phyloP scores from a whole-genome alignment of 2,329 filamentous ascomycete species.

The Sporothrix sp. region DNA sequence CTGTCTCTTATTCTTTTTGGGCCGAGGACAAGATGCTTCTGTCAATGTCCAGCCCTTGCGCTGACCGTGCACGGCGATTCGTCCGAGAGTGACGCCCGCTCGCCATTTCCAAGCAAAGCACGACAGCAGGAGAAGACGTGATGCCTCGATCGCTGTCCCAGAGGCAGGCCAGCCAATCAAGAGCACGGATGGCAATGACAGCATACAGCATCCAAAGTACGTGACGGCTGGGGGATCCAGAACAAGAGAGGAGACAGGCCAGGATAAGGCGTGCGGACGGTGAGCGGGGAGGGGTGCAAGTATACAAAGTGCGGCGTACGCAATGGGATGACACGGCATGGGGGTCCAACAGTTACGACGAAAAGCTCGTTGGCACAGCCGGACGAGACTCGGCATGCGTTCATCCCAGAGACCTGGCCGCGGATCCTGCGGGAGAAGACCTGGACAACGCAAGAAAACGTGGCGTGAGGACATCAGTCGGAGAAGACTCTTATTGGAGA shows the following conservation, averaged over 20 bases:
- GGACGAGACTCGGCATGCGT: background rate
- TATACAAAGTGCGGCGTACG: no score
- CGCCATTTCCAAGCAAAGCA: background rate
- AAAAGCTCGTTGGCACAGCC: no score
- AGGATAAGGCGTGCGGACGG: background rate
- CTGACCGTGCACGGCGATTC: no score
- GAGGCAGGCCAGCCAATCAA: background rate
- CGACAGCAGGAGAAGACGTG: conserved; percentile 1
- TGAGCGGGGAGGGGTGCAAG: background rate
- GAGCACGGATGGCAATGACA: background rate
- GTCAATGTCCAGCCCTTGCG: no score
- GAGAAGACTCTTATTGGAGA: no score
- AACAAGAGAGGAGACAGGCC: background rate
- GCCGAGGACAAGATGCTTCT: no score
- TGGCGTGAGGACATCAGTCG: background rate
- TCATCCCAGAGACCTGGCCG: background rate
- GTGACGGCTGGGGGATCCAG: background rate
- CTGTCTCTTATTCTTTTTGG: no score
- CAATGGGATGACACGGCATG: no score
- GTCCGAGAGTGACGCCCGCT: no score
- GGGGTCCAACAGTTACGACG: no score
- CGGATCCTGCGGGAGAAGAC: background rate
- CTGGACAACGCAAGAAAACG: no score
- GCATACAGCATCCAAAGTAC: conserved; percentile 5
- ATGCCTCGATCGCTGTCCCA: background rate